Percentiles rank a stretch among this genome's conserved stretches.
phyloP scores from a whole-genome alignment of 2,329 filamentous ascomycete species.

The Pestalotiopsis fici region DNA sequence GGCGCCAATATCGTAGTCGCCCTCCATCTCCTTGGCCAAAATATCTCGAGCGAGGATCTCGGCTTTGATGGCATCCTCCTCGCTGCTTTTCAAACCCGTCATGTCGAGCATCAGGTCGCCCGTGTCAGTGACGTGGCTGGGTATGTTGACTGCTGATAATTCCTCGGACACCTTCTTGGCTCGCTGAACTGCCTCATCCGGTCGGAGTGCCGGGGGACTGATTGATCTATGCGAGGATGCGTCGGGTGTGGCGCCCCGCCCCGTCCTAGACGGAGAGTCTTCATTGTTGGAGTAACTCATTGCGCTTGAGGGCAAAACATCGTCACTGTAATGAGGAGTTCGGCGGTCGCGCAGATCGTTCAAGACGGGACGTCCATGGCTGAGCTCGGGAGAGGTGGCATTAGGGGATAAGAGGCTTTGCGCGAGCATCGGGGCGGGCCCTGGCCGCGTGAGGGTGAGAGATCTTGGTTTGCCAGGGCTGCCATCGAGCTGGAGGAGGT shows the following conservation, averaged over 20 bases:
- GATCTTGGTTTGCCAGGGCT: conserved; percentile 37
- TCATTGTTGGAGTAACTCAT: conserved; percentile 31
- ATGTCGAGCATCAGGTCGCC: conserved; percentile 98
- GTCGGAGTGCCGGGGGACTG: conserved; percentile 75
- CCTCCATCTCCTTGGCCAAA: conserved; percentile 87
- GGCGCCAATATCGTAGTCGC: conserved; percentile 93
- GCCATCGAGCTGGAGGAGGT: conserved; percentile 66
- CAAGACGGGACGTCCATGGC: conserved; percentile 44
- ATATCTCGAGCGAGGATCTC: conserved; percentile 94
- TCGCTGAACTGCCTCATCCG: conserved; percentile 77
- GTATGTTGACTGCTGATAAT: conserved; percentile 87
- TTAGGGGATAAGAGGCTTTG: conserved; percentile 49
- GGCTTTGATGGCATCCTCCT: conserved; percentile 87
- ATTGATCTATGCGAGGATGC: conserved; percentile 59
- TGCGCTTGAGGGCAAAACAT: conserved; percentile 50
- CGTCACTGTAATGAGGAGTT: conserved; percentile 53
- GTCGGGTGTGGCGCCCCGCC: conserved; percentile 36
- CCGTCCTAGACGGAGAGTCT: conserved; percentile 35
- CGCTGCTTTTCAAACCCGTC: conserved; percentile 93
- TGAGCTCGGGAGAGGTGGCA: conserved; percentile 53
- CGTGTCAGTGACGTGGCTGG: conserved; percentile 85
- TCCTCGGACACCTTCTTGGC: conserved; percentile 85
- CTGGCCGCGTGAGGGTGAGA: conserved; percentile 15
- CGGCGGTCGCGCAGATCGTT: conserved; percentile 51
- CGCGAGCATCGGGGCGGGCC: conserved; percentile 8